These are phyloP conservation scores for Garcia nutans DNA, from an alignment of 345 rosid species.

Conservation along the genomic window DNA sequence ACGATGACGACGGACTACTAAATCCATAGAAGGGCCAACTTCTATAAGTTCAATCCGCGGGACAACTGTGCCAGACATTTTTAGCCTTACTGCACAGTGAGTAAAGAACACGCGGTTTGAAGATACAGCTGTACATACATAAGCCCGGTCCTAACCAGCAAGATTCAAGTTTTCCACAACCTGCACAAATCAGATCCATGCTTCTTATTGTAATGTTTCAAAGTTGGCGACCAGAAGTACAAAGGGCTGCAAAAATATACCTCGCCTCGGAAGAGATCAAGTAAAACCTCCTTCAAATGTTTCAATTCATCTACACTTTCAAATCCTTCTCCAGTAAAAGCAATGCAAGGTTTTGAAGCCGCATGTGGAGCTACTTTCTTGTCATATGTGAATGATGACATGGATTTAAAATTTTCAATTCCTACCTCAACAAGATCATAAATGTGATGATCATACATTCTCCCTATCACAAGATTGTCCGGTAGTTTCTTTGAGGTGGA, in stretches of 20 bases:
- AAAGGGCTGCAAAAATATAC: conserved; percentile 29
- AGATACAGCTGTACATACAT: conserved; percentile 78
- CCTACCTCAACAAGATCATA: conserved; percentile 95
- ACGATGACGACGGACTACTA: conserved; percentile 84
- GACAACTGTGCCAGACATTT: conserved; percentile 80
- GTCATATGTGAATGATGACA: conserved; percentile 62
- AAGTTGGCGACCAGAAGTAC: background rate
- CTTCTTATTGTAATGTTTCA: background rate
- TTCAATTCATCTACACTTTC: conserved; percentile 72
- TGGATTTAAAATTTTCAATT: conserved; percentile 73
- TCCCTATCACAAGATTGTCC: conserved; percentile 77
- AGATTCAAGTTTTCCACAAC: conserved; percentile 85
- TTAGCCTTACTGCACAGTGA: conserved; percentile 83
- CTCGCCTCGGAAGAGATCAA: conserved; percentile 86
- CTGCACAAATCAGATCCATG: conserved; percentile 41
- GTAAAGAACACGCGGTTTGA: conserved; percentile 59
- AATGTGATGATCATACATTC: conserved; percentile 78
- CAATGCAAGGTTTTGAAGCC: conserved; percentile 85
- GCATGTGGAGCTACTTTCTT: conserved; percentile 70
- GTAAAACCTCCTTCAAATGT: conserved; percentile 85
- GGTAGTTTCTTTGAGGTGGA: conserved; percentile 93
- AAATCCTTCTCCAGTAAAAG: conserved; percentile 81
- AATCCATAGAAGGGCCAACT: conserved; percentile 96
- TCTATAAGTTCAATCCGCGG: conserved; percentile 91
- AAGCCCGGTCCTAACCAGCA: conserved; percentile 80